phyloP scores from a whole-genome alignment of 2,329 filamentous ascomycete genomes.

The Pseudopithomyces maydicus region DNA sequence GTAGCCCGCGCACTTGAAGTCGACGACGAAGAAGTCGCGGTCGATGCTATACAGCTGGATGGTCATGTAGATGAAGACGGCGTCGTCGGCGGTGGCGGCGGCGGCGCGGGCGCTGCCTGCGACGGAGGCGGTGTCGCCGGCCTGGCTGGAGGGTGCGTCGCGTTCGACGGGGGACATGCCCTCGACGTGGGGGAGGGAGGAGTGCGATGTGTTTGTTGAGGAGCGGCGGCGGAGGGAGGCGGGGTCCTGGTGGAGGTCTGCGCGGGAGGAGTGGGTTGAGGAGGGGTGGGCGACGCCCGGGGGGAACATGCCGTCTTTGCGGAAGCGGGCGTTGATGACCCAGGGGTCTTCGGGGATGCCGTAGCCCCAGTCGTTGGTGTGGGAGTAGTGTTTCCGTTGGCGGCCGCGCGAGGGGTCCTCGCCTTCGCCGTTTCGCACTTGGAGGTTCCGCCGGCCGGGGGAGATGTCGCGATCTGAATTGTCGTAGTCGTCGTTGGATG shows the following conservation, averaged over 20 bases:
- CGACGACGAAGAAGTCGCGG: slow-evolving; percentile 88
- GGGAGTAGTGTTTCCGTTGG: slow-evolving; percentile 48
- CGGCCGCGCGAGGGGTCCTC: slow-evolving; percentile 38
- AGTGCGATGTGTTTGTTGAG: slow-evolving; percentile 38
- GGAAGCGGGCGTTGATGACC: slow-evolving; percentile 90
- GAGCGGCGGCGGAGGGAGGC: slow-evolving; percentile 31
- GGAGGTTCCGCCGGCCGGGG: slow-evolving; percentile 29
- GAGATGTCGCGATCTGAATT: slow-evolving; percentile 13
- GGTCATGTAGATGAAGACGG: slow-evolving; percentile 91
- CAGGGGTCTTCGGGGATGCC: slow-evolving; percentile 91
- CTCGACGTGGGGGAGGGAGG: slow-evolving; percentile 35
- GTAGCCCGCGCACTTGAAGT: slow-evolving; percentile 98
- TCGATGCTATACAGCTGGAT: slow-evolving; percentile 76
- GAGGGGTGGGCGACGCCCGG: slow-evolving; percentile 56
- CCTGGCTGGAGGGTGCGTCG: slow-evolving; percentile 15
- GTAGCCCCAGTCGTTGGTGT: slow-evolving; percentile 66
- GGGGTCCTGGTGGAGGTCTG: slow-evolving; percentile 50
- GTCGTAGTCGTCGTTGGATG: slow-evolving; percentile 28
- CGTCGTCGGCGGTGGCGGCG: slow-evolving; percentile 60
- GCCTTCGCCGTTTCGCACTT: slow-evolving; percentile 31
- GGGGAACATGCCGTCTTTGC: slow-evolving; percentile 75
- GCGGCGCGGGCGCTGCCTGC: slow-evolving; percentile 1
- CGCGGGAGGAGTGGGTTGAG: slow-evolving; percentile 55
- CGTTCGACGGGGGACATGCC: slow-evolving; percentile 16
- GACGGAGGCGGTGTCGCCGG: slow-evolving; percentile 19